Percentiles rank a stretch among this genome's conserved stretches.
These are phyloP conservation scores for Pseudoturritis turrita DNA, from an alignment of 345 rosid species.

Conservation along the genomic window DNA sequence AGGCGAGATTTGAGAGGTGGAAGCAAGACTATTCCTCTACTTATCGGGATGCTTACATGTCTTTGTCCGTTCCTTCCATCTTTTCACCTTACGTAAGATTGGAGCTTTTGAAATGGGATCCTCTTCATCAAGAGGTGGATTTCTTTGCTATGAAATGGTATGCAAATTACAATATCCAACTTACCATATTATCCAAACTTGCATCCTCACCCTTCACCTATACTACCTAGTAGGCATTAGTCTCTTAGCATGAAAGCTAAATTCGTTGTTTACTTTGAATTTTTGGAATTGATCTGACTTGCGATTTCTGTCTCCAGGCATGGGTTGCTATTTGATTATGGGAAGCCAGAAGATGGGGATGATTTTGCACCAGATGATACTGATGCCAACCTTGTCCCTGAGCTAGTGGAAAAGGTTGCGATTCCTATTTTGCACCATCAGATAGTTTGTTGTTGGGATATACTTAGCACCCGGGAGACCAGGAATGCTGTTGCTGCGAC, in stretches of 20 bases:
- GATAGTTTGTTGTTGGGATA: conserved; percentile 85
- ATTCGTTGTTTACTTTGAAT: neutral
- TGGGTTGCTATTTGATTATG: conserved; percentile 72
- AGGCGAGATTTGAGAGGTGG: conserved; percentile 81
- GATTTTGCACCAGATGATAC: conserved; percentile 62
- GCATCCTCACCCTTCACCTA: neutral
- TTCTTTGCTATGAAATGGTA: conserved; percentile 89
- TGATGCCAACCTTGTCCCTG: conserved; percentile 85
- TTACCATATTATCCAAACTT: neutral
- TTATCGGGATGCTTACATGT: conserved; percentile 91
- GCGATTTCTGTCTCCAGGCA: conserved; percentile 53
- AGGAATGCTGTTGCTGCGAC: conserved; percentile 84
- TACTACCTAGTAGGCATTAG: neutral
- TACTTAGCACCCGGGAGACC: conserved; percentile 72
- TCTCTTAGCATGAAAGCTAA: neutral
- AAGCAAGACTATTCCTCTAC: conserved; percentile 68
- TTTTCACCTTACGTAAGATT: conserved; percentile 90
- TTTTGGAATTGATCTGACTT: conserved; percentile 10
- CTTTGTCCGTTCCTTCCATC: conserved; percentile 75
- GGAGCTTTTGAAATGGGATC: conserved; percentile 94
- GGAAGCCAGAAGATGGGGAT: conserved; percentile 65
- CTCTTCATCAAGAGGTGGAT: conserved; percentile 71
- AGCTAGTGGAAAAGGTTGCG: conserved; percentile 84
- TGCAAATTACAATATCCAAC: neutral
- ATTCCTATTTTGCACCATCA: conserved; percentile 81